Percentiles rank a stretch among this genome's conserved stretches.
Conservation (phyloP, 345 rosid genomes). For the Excoecaria cochinchinensis region DNA sequence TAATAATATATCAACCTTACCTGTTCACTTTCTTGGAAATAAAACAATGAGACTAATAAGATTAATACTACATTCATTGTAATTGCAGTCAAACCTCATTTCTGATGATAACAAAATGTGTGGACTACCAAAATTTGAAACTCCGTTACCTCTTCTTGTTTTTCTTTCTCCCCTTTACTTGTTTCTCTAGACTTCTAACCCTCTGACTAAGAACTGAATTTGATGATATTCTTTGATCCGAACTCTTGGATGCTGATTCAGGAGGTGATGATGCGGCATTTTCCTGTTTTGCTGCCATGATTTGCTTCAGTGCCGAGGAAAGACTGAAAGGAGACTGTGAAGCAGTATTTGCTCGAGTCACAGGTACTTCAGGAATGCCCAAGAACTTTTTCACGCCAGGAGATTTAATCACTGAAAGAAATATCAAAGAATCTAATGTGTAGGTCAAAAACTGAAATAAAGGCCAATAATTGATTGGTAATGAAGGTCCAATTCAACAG, state of each 20-base stretch:
- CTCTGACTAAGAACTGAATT: slow-evolving; percentile 61
- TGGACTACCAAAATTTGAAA: background rate
- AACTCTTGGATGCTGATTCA: slow-evolving; percentile 31
- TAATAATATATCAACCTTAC: no score
- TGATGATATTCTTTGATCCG: slow-evolving; percentile 46
- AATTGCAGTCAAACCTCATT: no score
- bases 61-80: no score
- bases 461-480: background rate
- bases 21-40: no score
- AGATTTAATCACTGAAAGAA: slow-evolving; percentile 52
- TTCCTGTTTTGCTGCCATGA: slow-evolving; percentile 28
- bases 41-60: no score
- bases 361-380: slow-evolving; percentile 60
- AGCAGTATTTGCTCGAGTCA: slow-evolving; percentile 34
- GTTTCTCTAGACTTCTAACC: slow-evolving; percentile 68
- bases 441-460: background rate
- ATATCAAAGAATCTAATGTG: background rate
- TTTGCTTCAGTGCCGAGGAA: slow-evolving; percentile 54
- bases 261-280: slow-evolving; percentile 31
- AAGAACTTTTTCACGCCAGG: slow-evolving; percentile 67
- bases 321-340: slow-evolving; percentile 41
- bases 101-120: no score
- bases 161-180: slow-evolving; percentile 78
- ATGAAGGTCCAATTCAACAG: background rate
- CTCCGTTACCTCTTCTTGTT: slow-evolving; percentile 63